Base-by-base conservation (phyloP, 2,329 filamentous ascomycete genomes). In the Tolypocladium inflatum region DNA sequence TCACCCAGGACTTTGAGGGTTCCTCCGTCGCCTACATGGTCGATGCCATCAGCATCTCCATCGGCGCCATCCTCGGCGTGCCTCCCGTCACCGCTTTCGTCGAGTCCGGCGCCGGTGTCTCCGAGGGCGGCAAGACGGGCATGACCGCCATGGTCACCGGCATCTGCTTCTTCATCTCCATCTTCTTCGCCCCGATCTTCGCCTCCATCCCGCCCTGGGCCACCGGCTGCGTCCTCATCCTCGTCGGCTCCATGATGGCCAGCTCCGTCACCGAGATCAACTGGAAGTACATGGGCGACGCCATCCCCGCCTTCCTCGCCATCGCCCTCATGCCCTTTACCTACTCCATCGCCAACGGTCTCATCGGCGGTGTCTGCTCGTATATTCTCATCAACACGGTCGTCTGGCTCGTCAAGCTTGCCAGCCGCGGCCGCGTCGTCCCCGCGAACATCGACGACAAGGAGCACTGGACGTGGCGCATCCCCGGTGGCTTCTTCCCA, bases 171-270 rank as follows among this genome's bases (percentile, higher is more conserved):
- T 88, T 96, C 76, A 84, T 95, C 68, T 84, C 89, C 58, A 82
- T 95, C 61, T 95, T 95, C 79, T 95, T 95, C 69, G 90, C 91
- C 0, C 91, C 91, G 0, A 93, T 95, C 58, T 95, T 95, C 68
- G 90, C 91, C 11, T 92, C 89, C 0, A 94, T 95, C 59, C 91
- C 91, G 5, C 87, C 90, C 0, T 95, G 90, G 89, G 91, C 91
- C 3, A 96, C 91, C 0, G 91, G 91, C 54, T 91, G 88, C 69
- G 91, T 91, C n/a, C 80, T 95, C 33, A 81, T 96, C 64, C 84
- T 96, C 43, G 90, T 96, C 57, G 91, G 91, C n/a, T 86, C 86
- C 23, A 87, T 95, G 80, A 95, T 95, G 91, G 85, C 87, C 58
- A 82, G 84, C 61, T 81, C 89, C 1, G 88, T 89, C 15, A 83